Conservation (phyloP, 2,329 filamentous ascomycete species). For the Madurella fahalii region DNA sequence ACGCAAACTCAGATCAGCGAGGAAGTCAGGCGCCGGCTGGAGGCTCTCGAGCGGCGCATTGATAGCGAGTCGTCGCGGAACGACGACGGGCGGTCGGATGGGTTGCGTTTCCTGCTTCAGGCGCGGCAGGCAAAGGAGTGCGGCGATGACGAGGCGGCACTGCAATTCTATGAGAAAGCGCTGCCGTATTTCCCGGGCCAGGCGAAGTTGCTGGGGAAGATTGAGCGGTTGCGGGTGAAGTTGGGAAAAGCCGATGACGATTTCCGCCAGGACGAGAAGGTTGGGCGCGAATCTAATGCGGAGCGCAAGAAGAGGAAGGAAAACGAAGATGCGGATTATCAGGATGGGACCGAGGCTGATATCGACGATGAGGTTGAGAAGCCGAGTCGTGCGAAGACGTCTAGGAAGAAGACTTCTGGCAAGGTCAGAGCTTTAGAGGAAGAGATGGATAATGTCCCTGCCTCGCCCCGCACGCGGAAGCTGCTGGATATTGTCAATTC, state of each 20-base stretch:
- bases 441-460: background rate
- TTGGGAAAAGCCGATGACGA: constrained; percentile 33
- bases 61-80: constrained; percentile 51
- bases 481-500: constrained; percentile 71
- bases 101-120: constrained; percentile 80
- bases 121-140: constrained; percentile 84
- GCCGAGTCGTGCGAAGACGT: constrained; percentile 19
- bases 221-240: constrained; percentile 56
- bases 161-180: constrained; percentile 83
- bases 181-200: constrained; percentile 83
- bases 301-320: constrained; percentile 25
- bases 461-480: constrained; percentile 52
- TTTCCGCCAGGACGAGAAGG: background rate
- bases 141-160: constrained; percentile 71
- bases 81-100: constrained; percentile 61
- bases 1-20: constrained; percentile 56
- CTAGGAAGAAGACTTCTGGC: constrained; percentile 6
- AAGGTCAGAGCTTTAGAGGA: constrained; percentile 6
- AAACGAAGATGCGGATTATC: constrained; percentile 39
- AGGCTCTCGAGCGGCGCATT: constrained; percentile 82
- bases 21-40: constrained; percentile 74
- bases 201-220: constrained; percentile 69
- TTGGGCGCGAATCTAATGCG: background rate
- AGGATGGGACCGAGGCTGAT: constrained; percentile 40
- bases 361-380: constrained; percentile 30